Evolutionary conservation across 805 yeast genomes (phyloP), one percentile per base, ranked within the genome.

Genomic region (Starmerella gropengiesseri): DNA sequence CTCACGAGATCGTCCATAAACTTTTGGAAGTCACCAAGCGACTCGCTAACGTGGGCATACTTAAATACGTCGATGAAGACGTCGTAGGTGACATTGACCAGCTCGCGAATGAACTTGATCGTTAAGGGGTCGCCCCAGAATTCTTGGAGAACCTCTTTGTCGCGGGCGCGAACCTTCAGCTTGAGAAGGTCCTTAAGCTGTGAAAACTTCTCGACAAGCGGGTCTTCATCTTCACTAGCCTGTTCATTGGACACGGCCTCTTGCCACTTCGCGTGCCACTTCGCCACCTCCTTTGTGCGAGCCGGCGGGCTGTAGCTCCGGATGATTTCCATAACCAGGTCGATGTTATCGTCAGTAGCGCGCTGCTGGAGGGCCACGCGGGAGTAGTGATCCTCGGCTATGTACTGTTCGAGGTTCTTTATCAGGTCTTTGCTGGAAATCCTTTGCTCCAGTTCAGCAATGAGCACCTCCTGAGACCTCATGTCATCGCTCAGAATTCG

Each of bases 61-160:
- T 74, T 74, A 64, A 82, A 79, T 1, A 83, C 68, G 22, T 69
- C 69, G 43, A 82, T 78, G 57, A 83, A 63, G 1, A 93, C 91
- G 48, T 78, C 79, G 57, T 81, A 82, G 48, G 82, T 76, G 49
- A 81, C 65, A 2, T 83, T 66, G 36, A 91, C 68, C 22, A 85
- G 66, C 37, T 82, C 83, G 50, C 81, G 81, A 44, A 87, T 65
- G 31, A 89, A 68, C 28, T 69, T 69, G n/a, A 86, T 77, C 35
- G 93, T 64, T 50, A 81, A 83, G 0, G 89, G 85, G 53, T 87
- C 94, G 35, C 75, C 76, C 94, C 95, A 84, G 32, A 87, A 58
- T 55, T 78, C 78, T 53, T 77, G 77, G 66, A 87, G 61, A 32
- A 80, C 63, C 43, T 76, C 74, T 57, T 84, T 86, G 56, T 89